Evolutionary conservation across 2,329 filamentous ascomycete genomes (phyloP), one percentile per base, ranked within the genome.

Genomic region (Mycosphaerella arachidis): DNA sequence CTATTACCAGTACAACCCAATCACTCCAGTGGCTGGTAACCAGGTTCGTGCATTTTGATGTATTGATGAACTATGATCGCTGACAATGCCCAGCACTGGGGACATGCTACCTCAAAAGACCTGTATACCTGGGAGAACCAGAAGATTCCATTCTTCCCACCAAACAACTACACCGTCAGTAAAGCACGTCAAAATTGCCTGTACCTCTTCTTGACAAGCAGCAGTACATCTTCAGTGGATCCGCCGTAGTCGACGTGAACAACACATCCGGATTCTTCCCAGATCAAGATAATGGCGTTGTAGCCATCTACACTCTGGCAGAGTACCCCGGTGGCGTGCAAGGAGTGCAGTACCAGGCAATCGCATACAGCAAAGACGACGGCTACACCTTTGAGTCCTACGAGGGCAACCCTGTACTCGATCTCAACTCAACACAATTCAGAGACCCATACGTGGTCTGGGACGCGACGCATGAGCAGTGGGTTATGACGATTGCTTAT

Each of bases 251-350:
- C 24, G 86, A 89, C 67, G 71, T 71, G 10, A 83, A 87, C 68
- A 88, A 89, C 68, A 87, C 85, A 0, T 86, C 84, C 13, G 85
- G 85, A 1, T 86, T 88, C 75, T 88, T 88, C 64, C 81, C 81
- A 0, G 76, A 81, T 52, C 83, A 84, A 66, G 76, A 76, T n/a
- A 82, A 84, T 58, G 84, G 84, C 4, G 82, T 88, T 5, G 82
- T 89, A 1, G 86, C 86, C 20, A 80, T 86, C 66, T 84, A 85
- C 70, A 82, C 80, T 0, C 72, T 81, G 46, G 75, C 71, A 62
- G 71, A 69, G 18, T 74, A 75, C 31, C 71, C 73, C 1, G 60
- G 58, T 18, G 64, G 64, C 48, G 58, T 59, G 27, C 56, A 60
- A 46, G 75, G 77, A 1, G 70, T 72, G 4, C 79, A 87, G 67